Percentiles rank a stretch among this genome's conserved stretches.
Evolutionary conservation across 345 rosid genomes (phyloP).

Genomic region (Schrenkiella parvula): DNA sequence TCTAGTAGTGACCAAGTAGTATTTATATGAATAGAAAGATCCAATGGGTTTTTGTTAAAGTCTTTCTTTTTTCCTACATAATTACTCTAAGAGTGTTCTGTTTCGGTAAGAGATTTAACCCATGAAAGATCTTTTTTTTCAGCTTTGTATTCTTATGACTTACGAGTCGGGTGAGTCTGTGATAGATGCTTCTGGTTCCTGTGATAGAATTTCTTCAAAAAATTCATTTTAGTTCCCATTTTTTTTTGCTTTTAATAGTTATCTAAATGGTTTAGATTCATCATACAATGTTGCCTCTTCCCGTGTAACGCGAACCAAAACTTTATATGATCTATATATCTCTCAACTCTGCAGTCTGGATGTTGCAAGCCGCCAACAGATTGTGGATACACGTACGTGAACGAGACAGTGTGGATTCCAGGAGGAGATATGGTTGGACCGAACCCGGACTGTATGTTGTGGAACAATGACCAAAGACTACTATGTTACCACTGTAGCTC

Average conservation of each 20-base stretch:
- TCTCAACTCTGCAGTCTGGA: constrained; percentile 54
- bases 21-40: background rate
- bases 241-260: background rate
- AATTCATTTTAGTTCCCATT: background rate
- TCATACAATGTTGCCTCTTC: background rate
- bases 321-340: background rate
- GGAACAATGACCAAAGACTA: constrained; percentile 70
- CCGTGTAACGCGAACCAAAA: background rate
- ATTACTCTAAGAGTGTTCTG: background rate
- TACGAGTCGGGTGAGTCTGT: background rate
- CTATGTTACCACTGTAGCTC: constrained; percentile 78
- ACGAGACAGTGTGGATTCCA: constrained; percentile 64
- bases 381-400: constrained; percentile 61
- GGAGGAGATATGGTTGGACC: constrained; percentile 36
- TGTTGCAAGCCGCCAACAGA: constrained; percentile 95
- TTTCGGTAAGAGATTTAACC: background rate
- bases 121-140: background rate
- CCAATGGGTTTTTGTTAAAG: background rate
- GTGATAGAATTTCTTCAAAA: background rate
- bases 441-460: constrained; percentile 54
- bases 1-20: background rate
- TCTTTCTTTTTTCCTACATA: background rate
- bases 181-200: background rate
- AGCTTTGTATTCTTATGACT: background rate
- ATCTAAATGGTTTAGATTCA: background rate